A percentile compares a stretch with the other conserved stretches of the same genome.
phyloP scores from a whole-genome alignment of 169 alveolate species.

The Cystoisospora suis region DNA sequence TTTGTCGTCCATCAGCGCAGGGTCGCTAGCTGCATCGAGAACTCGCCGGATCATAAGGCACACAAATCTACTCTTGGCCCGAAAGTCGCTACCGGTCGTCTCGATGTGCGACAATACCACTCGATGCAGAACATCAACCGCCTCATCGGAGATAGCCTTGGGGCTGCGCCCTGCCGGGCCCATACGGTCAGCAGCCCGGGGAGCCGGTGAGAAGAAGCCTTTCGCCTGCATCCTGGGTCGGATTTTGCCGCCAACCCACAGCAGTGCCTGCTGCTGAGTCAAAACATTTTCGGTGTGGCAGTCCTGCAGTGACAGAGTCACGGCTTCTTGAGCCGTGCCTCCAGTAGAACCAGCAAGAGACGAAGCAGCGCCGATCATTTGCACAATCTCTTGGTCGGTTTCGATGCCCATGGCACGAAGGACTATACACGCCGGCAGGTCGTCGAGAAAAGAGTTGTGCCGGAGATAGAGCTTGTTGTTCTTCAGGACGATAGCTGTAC shows the following conservation, averaged over 20 bases:
- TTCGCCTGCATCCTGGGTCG: constrained; percentile 84
- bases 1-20: constrained; percentile 94
- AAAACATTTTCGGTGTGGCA: constrained; percentile 72
- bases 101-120: constrained; percentile 88
- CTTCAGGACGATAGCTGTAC: constrained; percentile 95
- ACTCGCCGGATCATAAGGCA: constrained; percentile 97
- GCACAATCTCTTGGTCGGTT: constrained; percentile 97
- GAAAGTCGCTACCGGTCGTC: constrained; percentile 78
- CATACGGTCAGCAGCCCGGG: constrained; percentile 60
- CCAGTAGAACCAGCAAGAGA: constrained; percentile 38
- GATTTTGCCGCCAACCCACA: constrained; percentile 84
- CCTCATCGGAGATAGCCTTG: constrained; percentile 89
- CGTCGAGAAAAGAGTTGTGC: constrained; percentile 94
- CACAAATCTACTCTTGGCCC: constrained; percentile 74
- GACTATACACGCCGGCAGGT: constrained; percentile 95
- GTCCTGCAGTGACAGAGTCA: constrained; percentile 59
- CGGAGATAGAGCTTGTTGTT: constrained; percentile 92
- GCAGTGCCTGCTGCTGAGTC: constrained; percentile 89
- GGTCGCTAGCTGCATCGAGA: constrained; percentile 92
- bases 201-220: constrained; percentile 82
- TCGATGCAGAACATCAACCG: constrained; percentile 91
- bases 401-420: constrained; percentile 98
- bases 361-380: constrained; percentile 88
- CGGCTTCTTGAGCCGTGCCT: constrained; percentile 35
- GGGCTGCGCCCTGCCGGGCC: constrained; percentile 57